These are phyloP conservation scores for Tremella yokohamensis DNA, from an alignment of 768 basidiomycete genomes.

Conservation along the genomic window DNA sequence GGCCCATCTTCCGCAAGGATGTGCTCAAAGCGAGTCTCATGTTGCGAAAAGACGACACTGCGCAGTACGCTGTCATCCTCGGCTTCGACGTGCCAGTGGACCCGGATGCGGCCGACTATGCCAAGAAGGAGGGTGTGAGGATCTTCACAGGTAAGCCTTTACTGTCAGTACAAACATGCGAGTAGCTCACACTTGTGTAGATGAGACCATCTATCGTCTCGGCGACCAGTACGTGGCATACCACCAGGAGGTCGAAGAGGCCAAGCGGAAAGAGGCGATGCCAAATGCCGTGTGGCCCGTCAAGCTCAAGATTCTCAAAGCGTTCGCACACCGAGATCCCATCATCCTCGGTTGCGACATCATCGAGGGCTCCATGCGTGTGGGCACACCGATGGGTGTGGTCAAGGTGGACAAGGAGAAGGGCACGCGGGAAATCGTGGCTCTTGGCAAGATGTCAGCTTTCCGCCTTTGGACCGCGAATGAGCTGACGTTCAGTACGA, in stretches of 20 bases:
- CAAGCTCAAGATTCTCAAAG: slow-evolving; percentile 84
- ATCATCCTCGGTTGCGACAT: slow-evolving; percentile 97
- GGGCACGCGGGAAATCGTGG: slow-evolving; percentile 83
- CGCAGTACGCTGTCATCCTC: slow-evolving; percentile 89
- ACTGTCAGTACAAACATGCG: neutral
- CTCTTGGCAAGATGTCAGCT: slow-evolving; percentile 88
- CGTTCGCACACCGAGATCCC: slow-evolving; percentile 93
- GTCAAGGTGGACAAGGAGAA: slow-evolving; percentile 85
- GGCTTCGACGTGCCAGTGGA: slow-evolving; percentile 95
- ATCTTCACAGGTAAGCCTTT: slow-evolving; percentile 77
- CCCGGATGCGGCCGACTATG: slow-evolving; percentile 84
- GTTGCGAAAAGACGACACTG: slow-evolving; percentile 76
- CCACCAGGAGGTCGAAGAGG: slow-evolving; percentile 84
- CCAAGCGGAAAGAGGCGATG: slow-evolving; percentile 85
- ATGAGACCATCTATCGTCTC: slow-evolving; percentile 97
- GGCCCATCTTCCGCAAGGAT: slow-evolving; percentile 92
- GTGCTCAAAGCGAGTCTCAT: slow-evolving; percentile 87
- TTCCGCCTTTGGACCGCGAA: neutral
- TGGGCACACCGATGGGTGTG: slow-evolving; percentile 92
- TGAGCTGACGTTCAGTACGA: slow-evolving; percentile 61
- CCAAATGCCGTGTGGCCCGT: slow-evolving; percentile 97
- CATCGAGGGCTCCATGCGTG: slow-evolving; percentile 79
- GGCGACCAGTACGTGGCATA: slow-evolving; percentile 96
- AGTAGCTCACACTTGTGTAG: slow-evolving; percentile 53
- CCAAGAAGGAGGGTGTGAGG: slow-evolving; percentile 88